phyloP scores from a whole-genome alignment of 768 basidiomycete genomes.

The Russula dissimulans region DNA sequence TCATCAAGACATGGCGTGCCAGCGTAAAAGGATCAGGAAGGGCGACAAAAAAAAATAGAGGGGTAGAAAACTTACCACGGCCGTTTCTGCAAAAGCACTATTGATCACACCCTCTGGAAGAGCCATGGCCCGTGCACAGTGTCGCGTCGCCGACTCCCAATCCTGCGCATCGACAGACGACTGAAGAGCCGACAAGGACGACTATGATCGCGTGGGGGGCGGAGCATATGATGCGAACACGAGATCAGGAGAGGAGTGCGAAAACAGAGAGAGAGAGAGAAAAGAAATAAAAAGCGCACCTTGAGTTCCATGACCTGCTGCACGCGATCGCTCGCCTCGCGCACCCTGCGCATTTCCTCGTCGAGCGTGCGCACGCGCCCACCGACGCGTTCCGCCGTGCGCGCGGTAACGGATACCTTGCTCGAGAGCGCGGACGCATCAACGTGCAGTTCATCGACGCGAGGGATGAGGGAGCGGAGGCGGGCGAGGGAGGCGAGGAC shows the following conservation, averaged over 20 bases:
- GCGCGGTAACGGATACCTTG: slow-evolving; percentile 62
- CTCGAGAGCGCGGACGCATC: slow-evolving; percentile 47
- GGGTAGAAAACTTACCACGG: slow-evolving; percentile 56
- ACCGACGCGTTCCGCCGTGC: slow-evolving; percentile 84
- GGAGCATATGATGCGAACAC: not conserved
- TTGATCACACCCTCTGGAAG: slow-evolving; percentile 69
- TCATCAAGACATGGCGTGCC: not conserved
- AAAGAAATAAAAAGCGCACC: slow-evolving; percentile 34
- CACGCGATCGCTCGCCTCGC: slow-evolving; percentile 85
- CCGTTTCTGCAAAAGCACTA: slow-evolving; percentile 76
- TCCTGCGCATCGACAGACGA: slow-evolving; percentile 68
- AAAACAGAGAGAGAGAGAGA: not conserved
- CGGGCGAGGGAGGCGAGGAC: slow-evolving; percentile 53
- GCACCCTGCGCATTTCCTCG: slow-evolving; percentile 85
- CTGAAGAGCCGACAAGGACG: slow-evolving; percentile 50
- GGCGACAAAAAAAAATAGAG: not conserved
- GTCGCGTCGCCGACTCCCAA: slow-evolving; percentile 92
- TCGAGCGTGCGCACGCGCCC: slow-evolving; percentile 83
- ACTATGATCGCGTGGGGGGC: slow-evolving; percentile 33
- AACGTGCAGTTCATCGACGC: slow-evolving; percentile 49
- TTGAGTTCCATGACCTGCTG: slow-evolving; percentile 93
- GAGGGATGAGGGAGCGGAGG: slow-evolving; percentile 50
- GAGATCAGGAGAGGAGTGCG: not conserved
- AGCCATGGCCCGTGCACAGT: slow-evolving; percentile 86
- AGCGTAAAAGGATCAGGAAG: not conserved